Percentiles rank a stretch among this genome's conserved stretches.
These are phyloP conservation scores for Aspergillus latus DNA, from an alignment of 2,329 filamentous ascomycete species.

Conservation along the genomic window DNA sequence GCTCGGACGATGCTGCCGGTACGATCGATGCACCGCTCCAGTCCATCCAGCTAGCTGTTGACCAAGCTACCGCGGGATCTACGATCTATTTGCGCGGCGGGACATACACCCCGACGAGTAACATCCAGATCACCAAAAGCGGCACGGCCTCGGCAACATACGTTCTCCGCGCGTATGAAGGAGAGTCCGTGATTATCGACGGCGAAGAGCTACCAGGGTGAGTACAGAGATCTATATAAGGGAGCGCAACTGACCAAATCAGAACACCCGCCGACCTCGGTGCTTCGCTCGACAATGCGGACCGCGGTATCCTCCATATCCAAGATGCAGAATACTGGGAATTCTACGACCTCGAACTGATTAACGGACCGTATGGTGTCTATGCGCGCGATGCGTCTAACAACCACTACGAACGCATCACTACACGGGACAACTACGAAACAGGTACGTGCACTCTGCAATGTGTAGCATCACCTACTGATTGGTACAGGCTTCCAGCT, in stretches of 20 bases:
- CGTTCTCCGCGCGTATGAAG: constrained; percentile 15
- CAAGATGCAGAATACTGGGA: constrained; percentile 21
- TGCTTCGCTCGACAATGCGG: constrained; percentile 13
- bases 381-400: constrained; percentile 20
- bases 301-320: constrained; percentile 21
- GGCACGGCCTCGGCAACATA: constrained; percentile 13
- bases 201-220: constrained; percentile 20
- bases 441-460: constrained; percentile 7
- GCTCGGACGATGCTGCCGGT: constrained; percentile 16
- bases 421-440: constrained; percentile 21
- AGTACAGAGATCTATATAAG: background rate
- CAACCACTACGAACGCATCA: constrained; percentile 20
- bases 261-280: constrained; percentile 17
- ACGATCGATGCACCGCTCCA: constrained; percentile 12
- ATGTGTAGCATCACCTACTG: background rate
- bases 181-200: constrained; percentile 19
- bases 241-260: background rate
- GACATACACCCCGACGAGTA: constrained; percentile 17
- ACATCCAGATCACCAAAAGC: constrained; percentile 21
- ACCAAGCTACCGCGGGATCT: constrained; percentile 14
- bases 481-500: constrained; percentile 16
- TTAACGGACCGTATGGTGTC: constrained; percentile 21
- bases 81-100: constrained; percentile 20
- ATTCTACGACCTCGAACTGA: constrained; percentile 20
- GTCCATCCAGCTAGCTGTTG: constrained; percentile 19